These are phyloP conservation scores for Sugiyamaella americana DNA, from an alignment of 805 yeast genomes.

Conservation along the genomic window DNA sequence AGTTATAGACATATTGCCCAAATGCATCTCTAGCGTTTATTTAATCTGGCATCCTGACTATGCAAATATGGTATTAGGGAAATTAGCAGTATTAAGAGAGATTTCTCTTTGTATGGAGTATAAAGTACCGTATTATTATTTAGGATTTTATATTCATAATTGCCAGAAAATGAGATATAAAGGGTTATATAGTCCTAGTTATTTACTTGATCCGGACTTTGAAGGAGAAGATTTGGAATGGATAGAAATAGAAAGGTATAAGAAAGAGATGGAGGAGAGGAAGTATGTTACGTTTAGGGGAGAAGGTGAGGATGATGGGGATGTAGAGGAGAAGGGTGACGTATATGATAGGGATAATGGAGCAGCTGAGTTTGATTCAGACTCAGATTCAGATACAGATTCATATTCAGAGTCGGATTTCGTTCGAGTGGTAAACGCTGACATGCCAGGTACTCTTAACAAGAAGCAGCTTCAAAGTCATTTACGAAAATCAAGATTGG, in stretches of 20 bases:
- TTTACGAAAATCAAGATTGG: background rate
- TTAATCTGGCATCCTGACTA: slow-evolving; percentile 84
- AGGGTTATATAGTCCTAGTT: slow-evolving; percentile 45
- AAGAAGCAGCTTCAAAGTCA: background rate
- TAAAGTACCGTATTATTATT: slow-evolving; percentile 52
- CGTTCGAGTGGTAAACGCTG: slow-evolving; percentile 1
- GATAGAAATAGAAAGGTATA: slow-evolving; percentile 12
- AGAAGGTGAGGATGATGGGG: slow-evolving; percentile 1
- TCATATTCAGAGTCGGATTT: too few species aligned
- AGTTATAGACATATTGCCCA: slow-evolving; percentile 70
- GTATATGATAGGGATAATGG: background rate
- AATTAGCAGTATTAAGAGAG: slow-evolving; percentile 69
- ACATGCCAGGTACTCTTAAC: slow-evolving; percentile 14
- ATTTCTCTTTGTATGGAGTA: slow-evolving; percentile 46
- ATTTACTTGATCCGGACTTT: slow-evolving; percentile 30
- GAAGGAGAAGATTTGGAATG: slow-evolving; percentile 5
- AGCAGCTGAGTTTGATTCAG: too few species aligned
- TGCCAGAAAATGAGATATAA: slow-evolving; percentile 82
- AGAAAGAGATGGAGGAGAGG: slow-evolving; percentile 3
- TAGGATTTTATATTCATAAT: slow-evolving; percentile 77
- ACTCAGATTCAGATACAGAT: too few species aligned
- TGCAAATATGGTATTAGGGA: slow-evolving; percentile 65
- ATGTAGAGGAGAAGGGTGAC: background rate
- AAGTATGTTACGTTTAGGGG: slow-evolving; percentile 8
- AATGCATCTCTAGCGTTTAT: slow-evolving; percentile 68